phyloP scores from a whole-genome alignment of 1,284 basidiomycete genomes.

The Rhodotorula glutinis region DNA sequence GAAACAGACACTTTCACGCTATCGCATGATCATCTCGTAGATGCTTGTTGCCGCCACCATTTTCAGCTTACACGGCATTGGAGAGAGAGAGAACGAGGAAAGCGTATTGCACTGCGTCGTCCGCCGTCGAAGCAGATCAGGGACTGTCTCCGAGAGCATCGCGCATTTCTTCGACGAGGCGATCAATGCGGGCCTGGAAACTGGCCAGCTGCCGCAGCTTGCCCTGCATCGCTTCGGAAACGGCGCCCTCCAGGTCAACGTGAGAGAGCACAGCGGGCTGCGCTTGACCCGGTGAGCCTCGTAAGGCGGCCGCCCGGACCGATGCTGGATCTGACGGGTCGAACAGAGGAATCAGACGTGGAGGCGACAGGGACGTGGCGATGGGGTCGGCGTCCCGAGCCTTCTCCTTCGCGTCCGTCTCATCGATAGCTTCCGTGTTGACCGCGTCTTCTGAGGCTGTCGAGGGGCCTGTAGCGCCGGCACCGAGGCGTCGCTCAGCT shows the following conservation, averaged over 20 bases:
- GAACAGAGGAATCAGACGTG: slow-evolving; percentile 37
- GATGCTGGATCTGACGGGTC: slow-evolving; percentile 10
- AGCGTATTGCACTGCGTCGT: too few species aligned
- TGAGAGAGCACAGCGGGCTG: background rate
- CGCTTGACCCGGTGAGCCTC: background rate
- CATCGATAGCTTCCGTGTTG: background rate
- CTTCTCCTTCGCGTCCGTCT: too few species aligned
- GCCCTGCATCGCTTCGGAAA: slow-evolving; percentile 15
- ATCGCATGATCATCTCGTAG: background rate
- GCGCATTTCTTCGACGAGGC: slow-evolving; percentile 26
- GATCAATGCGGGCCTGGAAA: slow-evolving; percentile 30
- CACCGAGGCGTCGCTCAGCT: slow-evolving; percentile 15
- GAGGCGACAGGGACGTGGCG: slow-evolving; percentile 2
- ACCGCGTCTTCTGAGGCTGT: background rate
- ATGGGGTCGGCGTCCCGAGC: too few species aligned
- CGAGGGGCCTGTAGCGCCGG: too few species aligned
- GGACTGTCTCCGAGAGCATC: background rate
- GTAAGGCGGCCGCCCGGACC: background rate
- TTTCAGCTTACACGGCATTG: background rate
- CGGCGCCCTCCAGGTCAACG: background rate
- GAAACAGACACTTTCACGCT: background rate
- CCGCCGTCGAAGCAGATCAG: too few species aligned
- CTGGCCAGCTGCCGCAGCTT: slow-evolving; percentile 17
- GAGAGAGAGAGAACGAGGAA: too few species aligned
- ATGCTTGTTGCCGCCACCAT: background rate